Percentiles rank a stretch among this genome's conserved stretches.
Evolutionary conservation across 805 yeast species (phyloP).

Genomic region (Candida adriatica): DNA sequence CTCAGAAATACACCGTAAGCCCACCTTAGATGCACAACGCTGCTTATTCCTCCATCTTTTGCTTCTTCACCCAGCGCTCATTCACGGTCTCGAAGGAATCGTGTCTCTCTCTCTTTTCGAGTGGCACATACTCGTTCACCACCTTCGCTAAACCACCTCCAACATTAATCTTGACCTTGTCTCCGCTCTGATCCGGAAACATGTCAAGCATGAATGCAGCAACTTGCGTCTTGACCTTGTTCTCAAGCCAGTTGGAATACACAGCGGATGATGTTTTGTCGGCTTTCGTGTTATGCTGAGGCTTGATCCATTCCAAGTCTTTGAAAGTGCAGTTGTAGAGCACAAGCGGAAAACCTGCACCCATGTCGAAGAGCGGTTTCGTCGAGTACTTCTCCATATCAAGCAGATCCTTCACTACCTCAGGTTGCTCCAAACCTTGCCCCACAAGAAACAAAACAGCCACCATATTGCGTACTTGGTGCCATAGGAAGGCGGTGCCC

Average conservation of each 20-base stretch:
- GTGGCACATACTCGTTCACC: constrained; percentile 49
- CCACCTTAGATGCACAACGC: too few relatives aligned
- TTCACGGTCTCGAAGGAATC: constrained; percentile 69
- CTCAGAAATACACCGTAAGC: too few relatives aligned
- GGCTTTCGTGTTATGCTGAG: constrained; percentile 30
- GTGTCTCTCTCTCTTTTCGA: constrained; percentile 47
- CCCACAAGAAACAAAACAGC: constrained; percentile 79
- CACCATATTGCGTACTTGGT: constrained; percentile 94
- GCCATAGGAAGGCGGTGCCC: constrained; percentile 95
- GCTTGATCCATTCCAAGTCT: constrained; percentile 55
- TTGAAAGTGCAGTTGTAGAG: constrained; percentile 76
- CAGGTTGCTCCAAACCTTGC: constrained; percentile 60
- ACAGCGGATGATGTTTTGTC: constrained; percentile 37
- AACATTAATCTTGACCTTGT: constrained; percentile 35
- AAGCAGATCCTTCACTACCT: constrained; percentile 50
- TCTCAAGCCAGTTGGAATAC: constrained; percentile 47
- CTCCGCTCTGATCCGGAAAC: constrained; percentile 9
- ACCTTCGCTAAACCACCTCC: constrained; percentile 79
- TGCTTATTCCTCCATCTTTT: constrained; percentile 6
- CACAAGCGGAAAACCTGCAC: constrained; percentile 81
- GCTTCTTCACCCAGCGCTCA: constrained; percentile 47
- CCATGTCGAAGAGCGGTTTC: constrained; percentile 83
- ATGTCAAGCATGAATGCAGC: constrained; percentile 25
- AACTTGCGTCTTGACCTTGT: constrained; percentile 49
- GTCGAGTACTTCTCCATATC: constrained; percentile 50